A percentile compares a stretch with the other conserved stretches of the same genome.
Evolutionary conservation across 2,329 filamentous ascomycete genomes (phyloP).

Genomic region (Venturia nashicola): DNA sequence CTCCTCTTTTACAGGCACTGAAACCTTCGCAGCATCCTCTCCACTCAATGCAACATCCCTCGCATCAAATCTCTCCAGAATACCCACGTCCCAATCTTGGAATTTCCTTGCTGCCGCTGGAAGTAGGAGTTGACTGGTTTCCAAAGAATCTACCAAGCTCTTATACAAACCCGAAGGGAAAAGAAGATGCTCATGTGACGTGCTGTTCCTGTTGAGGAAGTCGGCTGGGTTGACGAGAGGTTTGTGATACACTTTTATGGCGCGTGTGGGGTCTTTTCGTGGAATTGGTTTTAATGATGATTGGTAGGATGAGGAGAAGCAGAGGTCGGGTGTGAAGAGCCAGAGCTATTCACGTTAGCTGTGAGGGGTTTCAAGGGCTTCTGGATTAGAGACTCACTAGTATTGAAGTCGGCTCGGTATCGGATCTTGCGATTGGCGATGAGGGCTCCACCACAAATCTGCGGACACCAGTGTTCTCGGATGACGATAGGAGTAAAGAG

Average conservation of each 20-base stretch:
- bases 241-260: slow-evolving; percentile 46
- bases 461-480: slow-evolving; percentile 42
- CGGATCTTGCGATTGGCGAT: not conserved
- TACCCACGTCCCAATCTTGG: slow-evolving; percentile 54
- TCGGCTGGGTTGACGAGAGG: slow-evolving; percentile 19
- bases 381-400: slow-evolving; percentile 5
- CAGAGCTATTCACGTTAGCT: slow-evolving; percentile 30
- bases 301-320: slow-evolving; percentile 36
- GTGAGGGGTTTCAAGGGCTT: not conserved
- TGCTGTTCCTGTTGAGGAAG: slow-evolving; percentile 17
- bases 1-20: not conserved
- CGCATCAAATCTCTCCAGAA: slow-evolving; percentile 41
- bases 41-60: not conserved
- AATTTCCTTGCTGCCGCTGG: slow-evolving; percentile 46
- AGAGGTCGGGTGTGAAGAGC: slow-evolving; percentile 49
- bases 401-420: not conserved
- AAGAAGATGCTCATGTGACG: slow-evolving; percentile 37
- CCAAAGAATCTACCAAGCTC: slow-evolving; percentile 32
- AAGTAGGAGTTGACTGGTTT: slow-evolving; percentile 37
- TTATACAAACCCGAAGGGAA: slow-evolving; percentile 41
- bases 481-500: slow-evolving; percentile 42
- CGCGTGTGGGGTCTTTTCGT: slow-evolving; percentile 30
- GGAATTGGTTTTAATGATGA: not conserved
- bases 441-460: slow-evolving; percentile 48
- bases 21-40: not conserved